Evolutionary conservation across 345 rosid genomes (phyloP), one percentile per base, ranked within the genome.

Genomic region (Excoecaria agallocha): DNA sequence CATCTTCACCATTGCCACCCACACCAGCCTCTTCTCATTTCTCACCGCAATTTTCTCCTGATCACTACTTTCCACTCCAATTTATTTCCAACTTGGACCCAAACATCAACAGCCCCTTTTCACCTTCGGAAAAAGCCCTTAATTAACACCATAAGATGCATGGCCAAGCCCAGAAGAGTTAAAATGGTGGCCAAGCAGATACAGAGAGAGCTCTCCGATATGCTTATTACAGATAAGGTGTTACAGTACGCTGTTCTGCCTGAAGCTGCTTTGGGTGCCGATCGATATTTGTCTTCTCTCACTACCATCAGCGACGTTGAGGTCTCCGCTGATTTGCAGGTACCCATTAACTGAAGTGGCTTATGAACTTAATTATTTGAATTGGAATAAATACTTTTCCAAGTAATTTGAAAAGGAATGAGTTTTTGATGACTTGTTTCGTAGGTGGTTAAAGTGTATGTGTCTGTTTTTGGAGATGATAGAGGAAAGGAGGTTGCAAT

Each of bases 391-490:
- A 30, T 1, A 25, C 3, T 25, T 16, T 30, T 8, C 50, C 50
- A 22, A 30, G 71, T 67, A 15, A 15, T 50, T 55, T 30, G 13
- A 45, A 45, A 22, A 22, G 57, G 17, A 67, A 49, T 22, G 38
- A 39, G 30, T 30, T 30, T 30, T 30, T 30, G 30, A 30, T 16
- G 24, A 63, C 24, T 43, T 38, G n/a, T 30, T 25, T 20, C 39
- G 74, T 72, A 92, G 98, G 95, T 94, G 75, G 98, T 92, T 43
- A 94, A 94, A 82, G 98, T 92, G 7, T 94, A 86, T 81, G 91
- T 94, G 20, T 94, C 98, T 11, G 98, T 92, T 68, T 94, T 91
- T 72, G 98, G 98, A 4, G 97, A 94, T 73, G 98, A 94, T 68
- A 87, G 97, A 82, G 98, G 98, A 69, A 92, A 85, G 84, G 97